phyloP scores from a whole-genome alignment of 148 eudicot genomes.

The Rhododendron kiyosumense region DNA sequence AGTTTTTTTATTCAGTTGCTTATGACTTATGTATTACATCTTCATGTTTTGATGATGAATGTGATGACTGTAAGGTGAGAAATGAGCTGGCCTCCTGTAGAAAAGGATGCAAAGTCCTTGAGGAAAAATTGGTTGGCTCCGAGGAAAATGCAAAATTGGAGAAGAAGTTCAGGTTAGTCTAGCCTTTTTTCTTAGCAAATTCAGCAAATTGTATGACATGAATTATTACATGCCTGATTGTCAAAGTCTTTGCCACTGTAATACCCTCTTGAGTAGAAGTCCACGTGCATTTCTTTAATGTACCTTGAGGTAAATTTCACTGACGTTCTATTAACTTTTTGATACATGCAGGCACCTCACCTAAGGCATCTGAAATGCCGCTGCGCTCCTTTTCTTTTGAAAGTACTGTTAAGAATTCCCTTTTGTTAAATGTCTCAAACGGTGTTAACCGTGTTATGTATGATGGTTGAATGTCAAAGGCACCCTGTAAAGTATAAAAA shows the following conservation, averaged over 20 bases:
- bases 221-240: neutral
- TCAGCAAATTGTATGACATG: neutral
- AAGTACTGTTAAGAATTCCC: neutral
- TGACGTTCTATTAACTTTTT: neutral
- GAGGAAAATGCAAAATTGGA: constrained; percentile 46
- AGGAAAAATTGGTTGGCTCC: constrained; percentile 35
- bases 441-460: neutral
- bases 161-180: constrained; percentile 43
- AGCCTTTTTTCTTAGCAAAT: neutral
- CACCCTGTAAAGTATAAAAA: neutral
- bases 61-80: constrained; percentile 34
- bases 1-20: neutral
- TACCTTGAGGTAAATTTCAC: neutral
- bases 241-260: neutral
- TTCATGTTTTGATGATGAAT: constrained; percentile 9
- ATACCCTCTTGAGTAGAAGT: neutral
- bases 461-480: neutral
- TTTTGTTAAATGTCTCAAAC: neutral
- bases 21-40: neutral
- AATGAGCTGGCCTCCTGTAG: constrained; percentile 42
- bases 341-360: neutral
- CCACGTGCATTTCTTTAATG: neutral
- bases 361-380: neutral
- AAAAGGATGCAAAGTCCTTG: constrained; percentile 46
- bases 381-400: neutral